These are phyloP conservation scores for Botryobasidium botryosum DNA, from an alignment of 768 basidiomycete species.

Conservation along the genomic window DNA sequence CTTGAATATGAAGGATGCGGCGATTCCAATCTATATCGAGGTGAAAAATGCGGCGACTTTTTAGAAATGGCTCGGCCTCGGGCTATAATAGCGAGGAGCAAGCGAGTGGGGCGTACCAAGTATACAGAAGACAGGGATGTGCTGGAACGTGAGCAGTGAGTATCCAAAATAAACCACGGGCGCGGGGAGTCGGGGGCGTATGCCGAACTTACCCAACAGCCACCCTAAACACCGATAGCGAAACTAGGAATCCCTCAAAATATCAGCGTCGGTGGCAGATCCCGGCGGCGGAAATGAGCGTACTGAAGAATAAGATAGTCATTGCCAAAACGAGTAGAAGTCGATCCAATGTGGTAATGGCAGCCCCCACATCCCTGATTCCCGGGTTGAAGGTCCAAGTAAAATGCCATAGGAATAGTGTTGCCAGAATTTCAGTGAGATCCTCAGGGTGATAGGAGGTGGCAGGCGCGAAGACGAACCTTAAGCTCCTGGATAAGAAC, in stretches of 20 bases:
- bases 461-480: no score
- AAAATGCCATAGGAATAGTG: neutral
- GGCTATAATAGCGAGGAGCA: neutral
- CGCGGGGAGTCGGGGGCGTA: no score
- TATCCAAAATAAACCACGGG: neutral
- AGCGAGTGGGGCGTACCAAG: neutral
- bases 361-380: constrained; percentile 39
- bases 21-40: constrained; percentile 31
- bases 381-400: neutral
- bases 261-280: no score
- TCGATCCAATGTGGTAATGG: constrained; percentile 44
- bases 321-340: constrained; percentile 47
- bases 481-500: constrained; percentile 58
- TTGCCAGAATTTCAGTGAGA: neutral
- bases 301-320: constrained; percentile 45
- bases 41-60: neutral
- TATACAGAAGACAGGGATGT: neutral
- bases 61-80: no score
- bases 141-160: neutral
- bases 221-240: constrained; percentile 55
- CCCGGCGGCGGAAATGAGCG: constrained; percentile 2
- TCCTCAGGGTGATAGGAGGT: no score
- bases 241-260: constrained; percentile 20
- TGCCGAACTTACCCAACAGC: no score
- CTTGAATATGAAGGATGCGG: constrained; percentile 70